Base-by-base conservation (phyloP, 257 asterid genomes). In the Schizonepeta tenuifolia region DNA sequence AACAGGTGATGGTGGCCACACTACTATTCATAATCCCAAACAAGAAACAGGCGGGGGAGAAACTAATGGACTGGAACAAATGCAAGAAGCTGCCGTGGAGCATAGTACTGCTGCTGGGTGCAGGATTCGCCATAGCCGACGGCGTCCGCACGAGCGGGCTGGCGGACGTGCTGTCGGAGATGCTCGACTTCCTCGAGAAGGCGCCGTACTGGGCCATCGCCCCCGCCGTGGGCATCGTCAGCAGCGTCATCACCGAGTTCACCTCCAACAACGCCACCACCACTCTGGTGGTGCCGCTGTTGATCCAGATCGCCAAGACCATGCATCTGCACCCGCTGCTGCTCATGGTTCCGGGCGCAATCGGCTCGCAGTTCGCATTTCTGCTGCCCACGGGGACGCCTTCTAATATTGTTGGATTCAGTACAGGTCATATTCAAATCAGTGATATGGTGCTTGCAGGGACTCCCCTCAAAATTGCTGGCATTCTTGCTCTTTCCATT, bases 11-110 rank as follows among this genome's bases (percentile, higher is more conserved):
- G 97, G 86, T 89, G 91, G 98, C 98, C 11, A 93, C 98, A 2
- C 75, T 93, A 4, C 70, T 93, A 8, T 93, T 93, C 86, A 85
- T 93, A 78, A 88, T 93, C 47, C 97, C 98, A 26, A 91, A 82
- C 88, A 91, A 75, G 69, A 91, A 89, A 78, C 82, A 84, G 18
- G 50, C 64, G 38, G 96, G 97, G 44, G 96, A 91, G 85, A 93
- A 91, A 74, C 79, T 93, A 17, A 93, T 93, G 98, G 98, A 93
- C 80, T 93, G 97, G 98, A 88, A 86, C 86, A 91, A 93, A 69
- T 93, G 98, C 96, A 91, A 86, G 86, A 91, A 86, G 68, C 56
- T 93, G 20, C 97, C 98, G 6, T 93, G 98, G 98, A 79, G 78
- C 86, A 86, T 93, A 14, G 47, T 93, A 7, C 83, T 93, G 18